Evolutionary conservation across 176 grass and related monocot species (phyloP).

Genomic region (Chrysopogon serrulatus): DNA sequence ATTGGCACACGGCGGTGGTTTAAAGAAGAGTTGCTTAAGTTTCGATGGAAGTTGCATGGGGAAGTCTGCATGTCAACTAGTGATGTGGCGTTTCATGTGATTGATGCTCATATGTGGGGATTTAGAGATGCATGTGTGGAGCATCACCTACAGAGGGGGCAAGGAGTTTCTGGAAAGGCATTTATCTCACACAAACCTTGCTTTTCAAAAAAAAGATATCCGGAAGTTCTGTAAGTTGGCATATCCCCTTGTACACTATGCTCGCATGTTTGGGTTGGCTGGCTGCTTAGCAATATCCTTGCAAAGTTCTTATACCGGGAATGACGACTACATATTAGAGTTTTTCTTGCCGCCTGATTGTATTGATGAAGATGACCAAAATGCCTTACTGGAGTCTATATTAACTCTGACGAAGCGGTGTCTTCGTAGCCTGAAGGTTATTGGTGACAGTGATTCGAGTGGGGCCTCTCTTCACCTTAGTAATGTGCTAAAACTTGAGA

Average conservation of each 20-base stretch:
- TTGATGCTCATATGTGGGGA: conserved; percentile 80
- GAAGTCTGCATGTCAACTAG: conserved; percentile 95
- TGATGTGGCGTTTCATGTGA: conserved; percentile 85
- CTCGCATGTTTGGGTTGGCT: conserved; percentile 69
- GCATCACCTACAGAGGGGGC: conserved; percentile 91
- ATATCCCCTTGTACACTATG: conserved; percentile 94
- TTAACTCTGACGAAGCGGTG: conserved; percentile 49
- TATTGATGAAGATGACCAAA: conserved; percentile 53
- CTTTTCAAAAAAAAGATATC: conserved; percentile 70
- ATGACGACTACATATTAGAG: conserved; percentile 91
- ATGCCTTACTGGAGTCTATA: conserved; percentile 57
- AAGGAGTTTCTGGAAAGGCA: conserved; percentile 80
- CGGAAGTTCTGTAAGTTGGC: conserved; percentile 65
- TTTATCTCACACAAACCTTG: conserved; percentile 60
- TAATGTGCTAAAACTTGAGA: conserved; percentile 43
- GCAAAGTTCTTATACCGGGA: conserved; percentile 72
- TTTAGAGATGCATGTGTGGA: conserved; percentile 96
- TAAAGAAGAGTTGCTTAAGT: conserved; percentile 84
- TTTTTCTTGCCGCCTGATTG: conserved; percentile 84
- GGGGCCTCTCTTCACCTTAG: conserved; percentile 40
- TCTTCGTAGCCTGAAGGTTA: conserved; percentile 71
- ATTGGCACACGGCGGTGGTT: conserved; percentile 81
- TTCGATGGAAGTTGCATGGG: conserved; percentile 82
- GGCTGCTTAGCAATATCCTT: conserved; percentile 86
- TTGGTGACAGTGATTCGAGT: conserved; percentile 34